Evolutionary conservation across 2,329 filamentous ascomycete species (phyloP).

Genomic region (Lecanicillium sp.): DNA sequence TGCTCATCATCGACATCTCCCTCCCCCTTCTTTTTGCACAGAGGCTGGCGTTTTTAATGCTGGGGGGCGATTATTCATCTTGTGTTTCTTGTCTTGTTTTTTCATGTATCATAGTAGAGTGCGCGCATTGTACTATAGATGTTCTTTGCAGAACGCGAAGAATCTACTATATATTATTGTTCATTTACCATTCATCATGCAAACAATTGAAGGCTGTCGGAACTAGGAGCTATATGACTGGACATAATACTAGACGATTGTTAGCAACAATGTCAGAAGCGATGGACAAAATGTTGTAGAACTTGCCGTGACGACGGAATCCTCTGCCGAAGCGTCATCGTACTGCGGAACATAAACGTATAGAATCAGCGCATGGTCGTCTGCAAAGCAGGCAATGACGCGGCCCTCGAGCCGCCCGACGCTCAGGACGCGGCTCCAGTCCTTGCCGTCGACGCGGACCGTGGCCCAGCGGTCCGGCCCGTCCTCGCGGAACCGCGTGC

Average conservation of each 20-base stretch:
- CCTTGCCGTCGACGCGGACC: slow-evolving; percentile 84
- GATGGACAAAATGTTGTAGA: too few relatives aligned
- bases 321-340: slow-evolving; percentile 58
- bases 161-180: slow-evolving; percentile 12
- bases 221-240: slow-evolving; percentile 33
- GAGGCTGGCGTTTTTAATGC: slow-evolving; percentile 5
- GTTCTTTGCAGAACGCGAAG: slow-evolving; percentile 4
- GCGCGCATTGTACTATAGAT: slow-evolving; percentile 9
- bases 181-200: slow-evolving; percentile 4
- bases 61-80: background rate
- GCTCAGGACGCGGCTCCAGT: slow-evolving; percentile 92
- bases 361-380: slow-evolving; percentile 73
- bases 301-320: slow-evolving; percentile 70
- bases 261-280: slow-evolving; percentile 23
- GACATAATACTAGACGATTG: slow-evolving; percentile 33
- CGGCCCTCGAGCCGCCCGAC: slow-evolving; percentile 83
- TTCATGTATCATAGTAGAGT: slow-evolving; percentile 9
- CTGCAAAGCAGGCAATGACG: slow-evolving; percentile 85
- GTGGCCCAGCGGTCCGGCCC: slow-evolving; percentile 82
- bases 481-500: slow-evolving; percentile 67
- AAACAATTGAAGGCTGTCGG: background rate
- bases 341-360: slow-evolving; percentile 75
- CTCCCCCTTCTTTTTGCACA: background rate
- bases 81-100: slow-evolving; percentile 5
- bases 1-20: background rate